Evolutionary conservation across 805 yeast species (phyloP).

Genomic region (Helenozyma baotianmanensis): DNA sequence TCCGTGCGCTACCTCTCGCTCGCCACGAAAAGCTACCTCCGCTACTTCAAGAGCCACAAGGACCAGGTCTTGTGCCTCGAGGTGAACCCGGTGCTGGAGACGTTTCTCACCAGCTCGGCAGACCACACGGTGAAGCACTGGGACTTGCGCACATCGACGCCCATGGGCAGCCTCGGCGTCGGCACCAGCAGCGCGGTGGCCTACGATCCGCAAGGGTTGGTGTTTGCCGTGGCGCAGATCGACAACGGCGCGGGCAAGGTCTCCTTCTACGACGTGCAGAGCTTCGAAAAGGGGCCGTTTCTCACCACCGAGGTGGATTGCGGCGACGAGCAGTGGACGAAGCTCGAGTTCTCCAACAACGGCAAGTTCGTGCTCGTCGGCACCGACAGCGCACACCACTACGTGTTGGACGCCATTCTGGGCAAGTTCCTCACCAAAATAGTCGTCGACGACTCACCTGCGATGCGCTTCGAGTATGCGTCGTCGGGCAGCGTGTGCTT

Average conservation of each 20-base stretch:
- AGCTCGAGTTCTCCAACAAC: slow-evolving; percentile 74
- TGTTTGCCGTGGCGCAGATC: slow-evolving; percentile 58
- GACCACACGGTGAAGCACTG: slow-evolving; percentile 83
- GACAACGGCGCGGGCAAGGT: slow-evolving; percentile 17
- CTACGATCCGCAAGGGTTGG: slow-evolving; percentile 79
- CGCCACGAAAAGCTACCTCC: slow-evolving; percentile 69
- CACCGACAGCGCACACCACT: slow-evolving; percentile 49
- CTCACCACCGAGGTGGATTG: slow-evolving; percentile 16
- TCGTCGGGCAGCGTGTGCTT: slow-evolving; percentile 31
- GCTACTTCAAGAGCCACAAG: slow-evolving; percentile 87
- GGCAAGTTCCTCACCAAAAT: slow-evolving; percentile 45
- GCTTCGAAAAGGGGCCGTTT: slow-evolving; percentile 57
- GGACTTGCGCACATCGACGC: slow-evolving; percentile 71
- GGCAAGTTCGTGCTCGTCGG: slow-evolving; percentile 62
- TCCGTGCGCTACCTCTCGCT: slow-evolving; percentile 72
- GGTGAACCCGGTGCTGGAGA: slow-evolving; percentile 65
- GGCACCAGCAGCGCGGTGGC: slow-evolving; percentile 57
- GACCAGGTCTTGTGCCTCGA: slow-evolving; percentile 69
- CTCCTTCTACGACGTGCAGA: slow-evolving; percentile 58
- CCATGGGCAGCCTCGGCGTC: slow-evolving; percentile 54
- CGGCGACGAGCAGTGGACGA: slow-evolving; percentile 45
- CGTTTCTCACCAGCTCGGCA: slow-evolving; percentile 60
- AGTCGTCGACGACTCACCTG: slow-evolving; percentile 5
- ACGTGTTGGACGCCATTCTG: slow-evolving; percentile 65
- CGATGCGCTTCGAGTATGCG: slow-evolving; percentile 27